Conservation (phyloP, 2,329 filamentous ascomycete species). For the Colletotrichum sp. region DNA sequence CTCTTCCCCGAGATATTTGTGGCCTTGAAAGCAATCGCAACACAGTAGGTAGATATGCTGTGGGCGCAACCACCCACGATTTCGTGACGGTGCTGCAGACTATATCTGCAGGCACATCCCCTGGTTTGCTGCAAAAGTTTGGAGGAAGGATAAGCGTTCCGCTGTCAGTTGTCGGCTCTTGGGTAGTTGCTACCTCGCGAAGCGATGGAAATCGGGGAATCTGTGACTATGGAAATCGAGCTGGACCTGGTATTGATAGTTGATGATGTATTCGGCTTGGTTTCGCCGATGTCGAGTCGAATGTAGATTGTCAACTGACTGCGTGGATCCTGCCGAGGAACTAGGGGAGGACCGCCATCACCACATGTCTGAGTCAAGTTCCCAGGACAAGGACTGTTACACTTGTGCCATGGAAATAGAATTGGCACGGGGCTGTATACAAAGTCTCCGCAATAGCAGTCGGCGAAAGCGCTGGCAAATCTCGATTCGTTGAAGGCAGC, state of each 20-base stretch:
- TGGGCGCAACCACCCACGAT: not conserved
- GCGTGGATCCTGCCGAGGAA: not conserved
- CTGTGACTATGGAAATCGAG: not conserved
- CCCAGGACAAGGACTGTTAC: not conserved
- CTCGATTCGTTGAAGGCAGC: not conserved
- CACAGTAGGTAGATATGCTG: not conserved
- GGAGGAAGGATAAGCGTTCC: not conserved
- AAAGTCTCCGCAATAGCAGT: not conserved
- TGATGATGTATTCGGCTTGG: not conserved
- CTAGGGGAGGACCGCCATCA: not conserved
- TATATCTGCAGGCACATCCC: not conserved
- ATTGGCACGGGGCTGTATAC: not conserved
- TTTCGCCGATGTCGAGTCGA: not conserved
- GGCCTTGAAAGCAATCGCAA: not conserved
- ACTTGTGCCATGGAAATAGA: not conserved
- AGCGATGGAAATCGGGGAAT: not conserved
- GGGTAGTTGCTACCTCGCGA: not conserved
- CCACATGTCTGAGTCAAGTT: not conserved
- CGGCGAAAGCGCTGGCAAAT: not conserved
- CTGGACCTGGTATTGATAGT: not conserved
- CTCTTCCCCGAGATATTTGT: fast-evolving
- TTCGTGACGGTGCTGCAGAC: not conserved
- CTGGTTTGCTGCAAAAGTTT: not conserved
- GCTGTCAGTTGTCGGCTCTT: not conserved
- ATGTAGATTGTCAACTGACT: not conserved